Evolutionary conservation across 106 monocot genomes (phyloP).

Genomic region (Platanthera guangdongensis): DNA sequence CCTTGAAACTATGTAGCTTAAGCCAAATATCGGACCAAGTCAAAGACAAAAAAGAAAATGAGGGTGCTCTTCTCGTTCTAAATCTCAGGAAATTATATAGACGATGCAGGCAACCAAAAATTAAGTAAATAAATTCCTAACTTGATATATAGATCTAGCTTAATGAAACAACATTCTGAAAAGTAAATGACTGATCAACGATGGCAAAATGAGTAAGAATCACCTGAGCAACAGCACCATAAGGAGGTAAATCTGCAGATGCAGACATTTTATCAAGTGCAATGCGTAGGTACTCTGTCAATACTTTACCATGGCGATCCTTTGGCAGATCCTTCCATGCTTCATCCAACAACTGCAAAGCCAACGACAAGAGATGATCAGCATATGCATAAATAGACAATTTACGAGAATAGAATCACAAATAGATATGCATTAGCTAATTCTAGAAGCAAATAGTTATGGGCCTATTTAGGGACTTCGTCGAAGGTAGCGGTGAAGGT

Average conservation of each 20-base stretch:
- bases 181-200: not conserved
- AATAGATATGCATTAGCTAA: no score
- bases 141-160: not conserved
- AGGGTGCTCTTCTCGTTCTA: not conserved
- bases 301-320: constrained; percentile 24
- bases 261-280: constrained; percentile 55
- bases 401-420: no score
- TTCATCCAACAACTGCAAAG: constrained; percentile 38
- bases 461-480: no score
- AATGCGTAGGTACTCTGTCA: constrained; percentile 45
- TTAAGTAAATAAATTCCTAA: not conserved
- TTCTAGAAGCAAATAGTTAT: no score
- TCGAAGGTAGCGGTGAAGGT: no score
- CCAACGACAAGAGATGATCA: not conserved
- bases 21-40: no score
- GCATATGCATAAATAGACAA: no score
- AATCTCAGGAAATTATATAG: not conserved
- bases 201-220: not conserved
- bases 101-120: not conserved
- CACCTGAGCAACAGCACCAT: constrained; percentile 60
- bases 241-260: constrained; percentile 58
- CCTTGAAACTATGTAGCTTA: no score
- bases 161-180: not conserved
- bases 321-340: constrained; percentile 50
- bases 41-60: no score